phyloP scores from a whole-genome alignment of 495 filamentous ascomycete genomes.

The Penicillium odoratum region DNA sequence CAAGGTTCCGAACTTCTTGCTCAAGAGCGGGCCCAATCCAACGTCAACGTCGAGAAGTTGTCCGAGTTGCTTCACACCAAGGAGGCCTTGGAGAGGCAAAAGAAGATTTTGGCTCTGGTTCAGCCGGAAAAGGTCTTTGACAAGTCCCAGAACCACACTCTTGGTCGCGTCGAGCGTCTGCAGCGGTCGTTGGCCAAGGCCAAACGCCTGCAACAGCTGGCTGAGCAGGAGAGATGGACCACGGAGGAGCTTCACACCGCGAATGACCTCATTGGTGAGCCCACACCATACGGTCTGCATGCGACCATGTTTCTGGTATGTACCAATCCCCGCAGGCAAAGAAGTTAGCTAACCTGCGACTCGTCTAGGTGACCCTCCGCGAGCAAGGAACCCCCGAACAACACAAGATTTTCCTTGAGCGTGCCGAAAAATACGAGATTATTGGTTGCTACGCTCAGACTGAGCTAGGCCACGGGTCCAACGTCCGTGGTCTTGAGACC shows the following conservation, averaged over 20 bases:
- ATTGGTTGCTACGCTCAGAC: slow-evolving; percentile 80
- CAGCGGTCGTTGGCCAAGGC: slow-evolving; percentile 60
- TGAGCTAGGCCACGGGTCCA: slow-evolving; percentile 72
- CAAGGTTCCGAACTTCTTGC: slow-evolving; percentile 61
- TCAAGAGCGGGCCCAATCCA: slow-evolving; percentile 60
- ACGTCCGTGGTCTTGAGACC: slow-evolving; percentile 73
- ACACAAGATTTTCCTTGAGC: slow-evolving; percentile 64
- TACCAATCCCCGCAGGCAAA: not conserved
- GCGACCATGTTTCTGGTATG: slow-evolving; percentile 64
- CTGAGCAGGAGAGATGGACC: slow-evolving; percentile 62
- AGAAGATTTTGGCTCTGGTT: slow-evolving; percentile 54
- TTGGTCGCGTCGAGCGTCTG: slow-evolving; percentile 63
- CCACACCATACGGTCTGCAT: slow-evolving; percentile 67
- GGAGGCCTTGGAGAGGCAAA: slow-evolving; percentile 53
- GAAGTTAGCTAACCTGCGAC: slow-evolving; percentile 10
- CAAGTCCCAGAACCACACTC: slow-evolving; percentile 67
- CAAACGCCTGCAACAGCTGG: slow-evolving; percentile 65
- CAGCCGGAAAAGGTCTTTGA: slow-evolving; percentile 64
- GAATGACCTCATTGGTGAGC: slow-evolving; percentile 62
- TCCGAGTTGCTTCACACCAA: slow-evolving; percentile 62
- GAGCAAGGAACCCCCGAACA: slow-evolving; percentile 72
- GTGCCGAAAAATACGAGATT: slow-evolving; percentile 61
- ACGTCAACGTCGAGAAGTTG: slow-evolving; percentile 57
- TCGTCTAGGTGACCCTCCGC: slow-evolving; percentile 57
- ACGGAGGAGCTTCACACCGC: slow-evolving; percentile 60